These are phyloP conservation scores for Trichoderma atrobrunneum DNA, from an alignment of 2,329 filamentous ascomycete genomes.

Conservation along the genomic window DNA sequence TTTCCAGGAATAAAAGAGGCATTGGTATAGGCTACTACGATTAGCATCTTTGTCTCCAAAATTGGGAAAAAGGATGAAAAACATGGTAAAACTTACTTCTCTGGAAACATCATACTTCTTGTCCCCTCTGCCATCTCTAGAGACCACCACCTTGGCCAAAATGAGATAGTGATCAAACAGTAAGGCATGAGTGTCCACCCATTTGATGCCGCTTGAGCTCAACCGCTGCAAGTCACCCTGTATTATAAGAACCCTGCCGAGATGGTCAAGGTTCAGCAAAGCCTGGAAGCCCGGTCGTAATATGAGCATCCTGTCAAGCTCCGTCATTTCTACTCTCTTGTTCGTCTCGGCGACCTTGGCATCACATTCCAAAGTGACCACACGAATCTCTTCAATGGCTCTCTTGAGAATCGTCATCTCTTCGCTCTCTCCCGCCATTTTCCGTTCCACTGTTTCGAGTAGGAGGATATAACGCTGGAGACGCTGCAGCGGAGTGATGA, in stretches of 20 bases:
- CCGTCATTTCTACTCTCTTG: conserved; percentile 84
- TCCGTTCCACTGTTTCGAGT: conserved; percentile 77
- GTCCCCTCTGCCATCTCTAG: conserved; percentile 66
- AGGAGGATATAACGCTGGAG: conserved; percentile 87
- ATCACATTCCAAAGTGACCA: conserved; percentile 87
- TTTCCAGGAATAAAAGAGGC: conserved; percentile 90
- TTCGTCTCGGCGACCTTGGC: conserved; percentile 87
- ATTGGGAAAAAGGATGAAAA: not conserved
- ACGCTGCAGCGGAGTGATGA: conserved; percentile 90
- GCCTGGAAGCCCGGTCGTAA: conserved; percentile 84
- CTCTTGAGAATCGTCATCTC: conserved; percentile 81
- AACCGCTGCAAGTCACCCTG: conserved; percentile 86
- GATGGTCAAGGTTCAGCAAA: conserved; percentile 86
- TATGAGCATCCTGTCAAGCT: conserved; percentile 78
- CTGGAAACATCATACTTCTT: conserved; percentile 95
- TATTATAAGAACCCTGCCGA: conserved; percentile 86
- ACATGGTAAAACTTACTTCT: conserved; percentile 52
- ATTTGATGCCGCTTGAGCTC: conserved; percentile 84
- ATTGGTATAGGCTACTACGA: conserved; percentile 76
- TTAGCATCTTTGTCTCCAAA: conserved; percentile 25
- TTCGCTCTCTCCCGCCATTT: conserved; percentile 78
- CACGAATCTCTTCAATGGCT: conserved; percentile 88
- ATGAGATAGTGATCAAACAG: conserved; percentile 97
- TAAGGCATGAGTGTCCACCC: conserved; percentile 90
- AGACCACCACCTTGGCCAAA: conserved; percentile 73